Evolutionary conservation across 106 monocot genomes (phyloP).

Genomic region (Vanilla planifolia): DNA sequence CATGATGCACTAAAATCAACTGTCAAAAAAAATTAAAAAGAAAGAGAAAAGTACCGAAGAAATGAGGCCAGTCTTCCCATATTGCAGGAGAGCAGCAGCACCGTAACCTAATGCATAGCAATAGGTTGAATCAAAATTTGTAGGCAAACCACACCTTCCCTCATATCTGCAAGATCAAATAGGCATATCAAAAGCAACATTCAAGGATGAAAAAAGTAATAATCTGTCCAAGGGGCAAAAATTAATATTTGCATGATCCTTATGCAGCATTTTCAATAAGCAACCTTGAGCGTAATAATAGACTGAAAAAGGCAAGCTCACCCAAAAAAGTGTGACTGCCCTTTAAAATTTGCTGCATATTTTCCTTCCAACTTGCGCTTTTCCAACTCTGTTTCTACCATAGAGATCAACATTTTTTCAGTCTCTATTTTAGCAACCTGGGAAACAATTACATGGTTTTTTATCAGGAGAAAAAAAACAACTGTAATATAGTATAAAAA

Average conservation of each 20-base stretch:
- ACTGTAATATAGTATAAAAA: not conserved
- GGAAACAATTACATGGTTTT: too few relatives aligned
- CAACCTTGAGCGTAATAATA: not conserved
- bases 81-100: slow-evolving; percentile 79
- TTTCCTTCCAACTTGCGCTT: slow-evolving; percentile 56
- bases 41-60: slow-evolving; percentile 43
- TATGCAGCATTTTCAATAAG: too few relatives aligned
- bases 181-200: not conserved
- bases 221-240: not conserved
- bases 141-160: slow-evolving; percentile 94
- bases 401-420: slow-evolving; percentile 88
- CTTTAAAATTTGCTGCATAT: slow-evolving; percentile 70
- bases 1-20: too few relatives aligned
- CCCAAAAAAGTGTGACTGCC: slow-evolving; percentile 95
- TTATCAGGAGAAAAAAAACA: not conserved
- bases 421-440: slow-evolving; percentile 99
- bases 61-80: slow-evolving; percentile 90
- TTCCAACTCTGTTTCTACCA: slow-evolving; percentile 93
- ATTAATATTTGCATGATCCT: too few relatives aligned
- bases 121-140: slow-evolving; percentile 92
- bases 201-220: not conserved
- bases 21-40: slow-evolving; percentile 4
- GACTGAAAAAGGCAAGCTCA: slow-evolving; percentile 10
- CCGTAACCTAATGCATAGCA: slow-evolving; percentile 93
- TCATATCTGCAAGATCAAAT: slow-evolving; percentile 58